These are phyloP conservation scores for Fusarium sororula DNA, from an alignment of 2,329 filamentous ascomycete genomes.

Conservation along the genomic window DNA sequence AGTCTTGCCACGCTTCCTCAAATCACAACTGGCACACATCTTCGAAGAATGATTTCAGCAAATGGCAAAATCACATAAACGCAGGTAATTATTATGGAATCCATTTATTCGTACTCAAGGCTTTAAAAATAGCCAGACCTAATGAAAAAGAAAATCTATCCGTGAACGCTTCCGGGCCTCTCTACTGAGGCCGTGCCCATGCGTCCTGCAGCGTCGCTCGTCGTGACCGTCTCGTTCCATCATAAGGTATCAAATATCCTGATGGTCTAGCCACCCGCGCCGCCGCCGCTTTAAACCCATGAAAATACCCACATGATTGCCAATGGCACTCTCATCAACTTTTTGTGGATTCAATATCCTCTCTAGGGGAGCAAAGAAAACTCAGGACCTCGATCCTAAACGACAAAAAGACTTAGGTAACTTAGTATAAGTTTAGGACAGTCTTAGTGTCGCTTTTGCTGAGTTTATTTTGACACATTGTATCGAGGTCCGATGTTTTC, in stretches of 20 bases:
- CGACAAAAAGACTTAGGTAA: too few relatives aligned
- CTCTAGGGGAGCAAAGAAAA: too few relatives aligned
- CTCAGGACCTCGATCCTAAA: too few relatives aligned
- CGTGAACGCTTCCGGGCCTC: constrained; percentile 41
- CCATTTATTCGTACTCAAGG: constrained; percentile 41
- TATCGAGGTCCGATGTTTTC: too few relatives aligned
- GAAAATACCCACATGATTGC: constrained; percentile 43
- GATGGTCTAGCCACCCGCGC: constrained; percentile 40
- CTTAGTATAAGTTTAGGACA: too few relatives aligned
- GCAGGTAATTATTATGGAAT: background rate
- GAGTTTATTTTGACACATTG: too few relatives aligned
- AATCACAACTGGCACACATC: background rate
- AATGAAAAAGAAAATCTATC: constrained; percentile 48
- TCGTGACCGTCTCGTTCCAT: constrained; percentile 37
- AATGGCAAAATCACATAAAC: background rate
- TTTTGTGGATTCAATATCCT: constrained; percentile 40
- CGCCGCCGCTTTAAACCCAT: constrained; percentile 39
- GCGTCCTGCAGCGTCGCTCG: constrained; percentile 43
- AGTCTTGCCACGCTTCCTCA: too few relatives aligned
- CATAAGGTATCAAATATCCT: constrained; percentile 37
- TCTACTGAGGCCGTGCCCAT: constrained; percentile 45
- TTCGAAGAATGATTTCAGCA: too few relatives aligned
- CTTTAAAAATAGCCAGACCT: constrained; percentile 31
- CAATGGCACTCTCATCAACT: constrained; percentile 41
- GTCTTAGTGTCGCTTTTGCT: too few relatives aligned